Conservation (phyloP, 306 rosid genomes). For the Cucurbita maxima region DNA sequence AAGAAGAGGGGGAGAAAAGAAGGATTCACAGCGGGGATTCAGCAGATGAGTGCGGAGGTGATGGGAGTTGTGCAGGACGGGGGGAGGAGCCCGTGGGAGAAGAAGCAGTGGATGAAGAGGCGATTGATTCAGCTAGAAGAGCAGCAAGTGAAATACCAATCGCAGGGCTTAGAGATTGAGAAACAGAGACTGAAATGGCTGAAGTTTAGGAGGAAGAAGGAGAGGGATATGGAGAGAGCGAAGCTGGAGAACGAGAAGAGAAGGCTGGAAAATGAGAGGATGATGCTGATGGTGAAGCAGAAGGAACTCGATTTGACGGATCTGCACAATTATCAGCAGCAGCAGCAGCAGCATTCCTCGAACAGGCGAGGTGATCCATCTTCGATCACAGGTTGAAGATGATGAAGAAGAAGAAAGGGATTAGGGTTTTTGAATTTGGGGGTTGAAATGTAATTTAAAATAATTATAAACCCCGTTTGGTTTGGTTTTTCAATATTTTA, state of each 20-base stretch:
- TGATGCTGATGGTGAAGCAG: conserved; percentile 44
- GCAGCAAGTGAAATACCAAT: conserved; percentile 31
- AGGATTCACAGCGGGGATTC: conserved; percentile 12
- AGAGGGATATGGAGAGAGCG: conserved; percentile 77
- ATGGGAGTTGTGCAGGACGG: conserved; percentile 45
- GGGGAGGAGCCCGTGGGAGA: conserved; percentile 50
- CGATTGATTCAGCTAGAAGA: conserved; percentile 52
- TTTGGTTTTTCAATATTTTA: background rate
- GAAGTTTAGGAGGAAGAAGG: conserved; percentile 71
- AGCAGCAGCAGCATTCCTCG: conserved; percentile 34
- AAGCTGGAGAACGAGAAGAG: conserved; percentile 52
- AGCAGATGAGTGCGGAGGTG: conserved; percentile 35
- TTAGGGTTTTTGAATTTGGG: background rate
- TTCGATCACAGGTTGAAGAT: conserved; percentile 15
- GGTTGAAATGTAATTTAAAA: background rate
- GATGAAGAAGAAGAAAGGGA: background rate
- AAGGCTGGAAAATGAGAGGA: conserved; percentile 54
- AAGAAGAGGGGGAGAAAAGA: conserved; percentile 28
- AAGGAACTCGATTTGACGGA: conserved; percentile 45
- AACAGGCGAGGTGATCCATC: conserved; percentile 31
- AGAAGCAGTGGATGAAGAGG: conserved; percentile 55
- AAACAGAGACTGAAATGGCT: conserved; percentile 75
- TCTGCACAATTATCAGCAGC: conserved; percentile 30
- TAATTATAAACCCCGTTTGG: background rate
- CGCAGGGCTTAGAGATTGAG: conserved; percentile 51